A percentile compares a stretch with the other conserved stretches of the same genome.
Evolutionary conservation across 192 early-diverging fungal species (phyloP).

Genomic region (Chytriomyces hyalinus): DNA sequence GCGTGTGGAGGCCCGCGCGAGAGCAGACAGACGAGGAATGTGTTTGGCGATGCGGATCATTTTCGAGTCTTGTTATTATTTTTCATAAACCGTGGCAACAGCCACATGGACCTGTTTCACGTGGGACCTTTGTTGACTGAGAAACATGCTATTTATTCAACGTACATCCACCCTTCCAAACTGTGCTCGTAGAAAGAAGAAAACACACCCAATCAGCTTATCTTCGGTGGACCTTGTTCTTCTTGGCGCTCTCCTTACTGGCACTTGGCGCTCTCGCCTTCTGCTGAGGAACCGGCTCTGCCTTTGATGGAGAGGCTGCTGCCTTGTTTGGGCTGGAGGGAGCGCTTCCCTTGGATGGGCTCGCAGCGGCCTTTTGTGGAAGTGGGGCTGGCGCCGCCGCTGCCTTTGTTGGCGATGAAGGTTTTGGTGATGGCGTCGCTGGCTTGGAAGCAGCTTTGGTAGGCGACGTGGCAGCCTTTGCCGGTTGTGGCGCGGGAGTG

Average conservation of each 20-base stretch:
- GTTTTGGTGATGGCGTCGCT: slow-evolving; percentile 18
- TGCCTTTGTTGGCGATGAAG: slow-evolving; percentile 17
- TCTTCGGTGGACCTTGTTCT: slow-evolving; percentile 24
- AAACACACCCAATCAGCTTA: background rate
- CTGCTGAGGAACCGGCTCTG: background rate
- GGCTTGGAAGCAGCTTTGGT: slow-evolving; percentile 4
- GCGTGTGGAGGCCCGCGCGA: too few relatives aligned
- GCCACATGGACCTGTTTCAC: too few relatives aligned
- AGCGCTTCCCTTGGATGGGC: background rate
- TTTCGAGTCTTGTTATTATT: too few relatives aligned
- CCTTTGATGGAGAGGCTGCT: slow-evolving; percentile 12
- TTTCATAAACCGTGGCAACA: too few relatives aligned
- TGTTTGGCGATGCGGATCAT: too few relatives aligned
- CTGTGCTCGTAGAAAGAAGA: background rate
- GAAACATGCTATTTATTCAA: background rate
- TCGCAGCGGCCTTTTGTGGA: slow-evolving; percentile 7
- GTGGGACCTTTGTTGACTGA: background rate
- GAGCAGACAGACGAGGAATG: too few relatives aligned
- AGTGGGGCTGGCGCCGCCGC: slow-evolving; percentile 14
- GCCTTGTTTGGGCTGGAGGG: slow-evolving; percentile 11
- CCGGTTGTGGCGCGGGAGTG: slow-evolving; percentile 4
- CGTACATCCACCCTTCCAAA: background rate
- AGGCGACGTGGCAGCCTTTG: slow-evolving; percentile 5
- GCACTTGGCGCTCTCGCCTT: background rate
- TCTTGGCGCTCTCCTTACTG: background rate